These are phyloP conservation scores for Fusarium ambrosium DNA, from an alignment of 2,329 filamentous ascomycete species.

Conservation along the genomic window DNA sequence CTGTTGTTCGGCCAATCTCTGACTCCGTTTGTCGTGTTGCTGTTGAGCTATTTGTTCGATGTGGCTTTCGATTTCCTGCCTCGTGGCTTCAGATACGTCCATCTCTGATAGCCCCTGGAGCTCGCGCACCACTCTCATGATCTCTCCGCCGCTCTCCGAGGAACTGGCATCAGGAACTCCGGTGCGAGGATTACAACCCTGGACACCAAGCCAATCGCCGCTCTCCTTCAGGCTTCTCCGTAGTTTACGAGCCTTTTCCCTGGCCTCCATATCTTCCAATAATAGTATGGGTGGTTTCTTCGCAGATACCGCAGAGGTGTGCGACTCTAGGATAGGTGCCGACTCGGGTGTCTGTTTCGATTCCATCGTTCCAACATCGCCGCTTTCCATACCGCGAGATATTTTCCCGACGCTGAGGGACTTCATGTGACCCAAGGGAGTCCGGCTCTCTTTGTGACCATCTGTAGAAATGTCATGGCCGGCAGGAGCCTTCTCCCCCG, in stretches of 20 bases:
- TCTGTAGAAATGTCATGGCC: neutral
- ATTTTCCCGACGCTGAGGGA: constrained; percentile 16
- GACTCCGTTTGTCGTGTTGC: constrained; percentile 58
- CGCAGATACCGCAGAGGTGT: neutral
- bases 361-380: neutral
- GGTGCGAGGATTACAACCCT: constrained; percentile 70
- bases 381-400: neutral
- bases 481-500: neutral
- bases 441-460: constrained; percentile 39
- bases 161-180: constrained; percentile 66
- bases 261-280: constrained; percentile 47
- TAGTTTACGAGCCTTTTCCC: constrained; percentile 50
- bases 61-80: constrained; percentile 61
- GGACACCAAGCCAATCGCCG: constrained; percentile 71
- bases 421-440: constrained; percentile 20
- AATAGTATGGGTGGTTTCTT: constrained; percentile 2
- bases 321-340: neutral
- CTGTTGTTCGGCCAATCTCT: constrained; percentile 56
- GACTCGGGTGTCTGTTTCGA: neutral
- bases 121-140: constrained; percentile 50
- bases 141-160: constrained; percentile 59
- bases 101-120: constrained; percentile 52
- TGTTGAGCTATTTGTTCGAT: constrained; percentile 50
- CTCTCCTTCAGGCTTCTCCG: constrained; percentile 65
- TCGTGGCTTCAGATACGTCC: constrained; percentile 56